Evolutionary conservation across 306 rosid species (phyloP).

Genomic region (Trifolium repens): DNA sequence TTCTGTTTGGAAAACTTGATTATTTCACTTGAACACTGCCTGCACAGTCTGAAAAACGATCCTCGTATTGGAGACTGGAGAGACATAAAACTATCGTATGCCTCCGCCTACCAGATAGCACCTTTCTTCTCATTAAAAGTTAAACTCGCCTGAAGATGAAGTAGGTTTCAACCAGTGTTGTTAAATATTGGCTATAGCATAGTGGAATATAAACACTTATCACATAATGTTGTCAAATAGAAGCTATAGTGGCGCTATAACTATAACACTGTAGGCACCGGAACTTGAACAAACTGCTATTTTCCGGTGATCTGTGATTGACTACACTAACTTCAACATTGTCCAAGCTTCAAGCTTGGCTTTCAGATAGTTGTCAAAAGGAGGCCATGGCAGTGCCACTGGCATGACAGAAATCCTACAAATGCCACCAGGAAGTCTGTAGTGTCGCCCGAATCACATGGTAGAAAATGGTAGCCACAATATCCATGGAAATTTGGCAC

Average conservation of each 20-base stretch:
- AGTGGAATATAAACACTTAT: no score
- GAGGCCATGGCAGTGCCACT: background rate
- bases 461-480: background rate
- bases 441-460: background rate
- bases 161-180: background rate
- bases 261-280: background rate
- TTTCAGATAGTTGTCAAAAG: background rate
- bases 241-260: no score
- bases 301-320: background rate
- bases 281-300: background rate
- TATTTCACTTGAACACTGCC: background rate
- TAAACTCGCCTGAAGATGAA: background rate
- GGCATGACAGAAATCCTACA: background rate
- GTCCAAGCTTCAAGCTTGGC: background rate
- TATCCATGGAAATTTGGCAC: background rate
- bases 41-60: background rate
- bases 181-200: background rate
- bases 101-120: background rate
- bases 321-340: background rate
- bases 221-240: background rate
- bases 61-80: background rate
- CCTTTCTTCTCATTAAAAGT: background rate
- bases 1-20: slow-evolving; percentile 7
- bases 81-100: background rate
- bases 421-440: background rate